Evolutionary conservation across 2,329 filamentous ascomycete species (phyloP).

Genomic region (Penicillium expansum): DNA sequence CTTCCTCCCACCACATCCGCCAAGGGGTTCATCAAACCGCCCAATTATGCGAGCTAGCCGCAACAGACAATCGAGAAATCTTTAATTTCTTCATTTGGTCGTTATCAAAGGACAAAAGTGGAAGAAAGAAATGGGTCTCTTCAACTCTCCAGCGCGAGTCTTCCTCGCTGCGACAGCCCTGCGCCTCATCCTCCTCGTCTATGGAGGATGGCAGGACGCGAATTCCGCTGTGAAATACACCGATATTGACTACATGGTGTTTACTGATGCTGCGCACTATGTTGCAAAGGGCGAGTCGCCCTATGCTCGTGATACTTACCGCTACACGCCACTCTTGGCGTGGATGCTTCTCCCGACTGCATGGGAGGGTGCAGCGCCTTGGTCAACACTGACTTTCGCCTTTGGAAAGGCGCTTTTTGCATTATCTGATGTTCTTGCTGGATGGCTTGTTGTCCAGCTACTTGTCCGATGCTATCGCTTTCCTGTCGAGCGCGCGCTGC

Average conservation of each 20-base stretch:
- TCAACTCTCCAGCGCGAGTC: constrained; percentile 34
- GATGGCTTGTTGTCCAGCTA: constrained; percentile 68
- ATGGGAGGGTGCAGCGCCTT: constrained; percentile 40
- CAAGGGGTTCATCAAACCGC: background rate
- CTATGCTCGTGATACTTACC: constrained; percentile 89
- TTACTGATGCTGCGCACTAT: constrained; percentile 89
- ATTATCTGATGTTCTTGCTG: constrained; percentile 75
- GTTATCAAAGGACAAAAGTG: background rate
- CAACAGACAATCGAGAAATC: background rate
- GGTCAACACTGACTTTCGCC: constrained; percentile 52
- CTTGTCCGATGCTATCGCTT: constrained; percentile 50
- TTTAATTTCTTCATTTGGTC: background rate
- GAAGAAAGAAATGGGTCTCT: constrained; percentile 22
- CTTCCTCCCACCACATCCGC: background rate
- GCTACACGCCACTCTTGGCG: constrained; percentile 90
- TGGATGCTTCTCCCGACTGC: constrained; percentile 86
- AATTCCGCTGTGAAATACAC: constrained; percentile 94
- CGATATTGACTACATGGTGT: constrained; percentile 97
- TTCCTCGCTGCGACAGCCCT: constrained; percentile 54
- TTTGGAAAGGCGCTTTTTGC: constrained; percentile 89
- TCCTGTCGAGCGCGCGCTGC: constrained; percentile 58
- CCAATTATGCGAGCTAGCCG: constrained; percentile 7
- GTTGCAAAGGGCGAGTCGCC: constrained; percentile 67
- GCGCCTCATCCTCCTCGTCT: constrained; percentile 71
- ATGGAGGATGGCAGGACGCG: constrained; percentile 89